Evolutionary conservation across 805 yeast species (phyloP).

Genomic region (Yarrowia sp.): DNA sequence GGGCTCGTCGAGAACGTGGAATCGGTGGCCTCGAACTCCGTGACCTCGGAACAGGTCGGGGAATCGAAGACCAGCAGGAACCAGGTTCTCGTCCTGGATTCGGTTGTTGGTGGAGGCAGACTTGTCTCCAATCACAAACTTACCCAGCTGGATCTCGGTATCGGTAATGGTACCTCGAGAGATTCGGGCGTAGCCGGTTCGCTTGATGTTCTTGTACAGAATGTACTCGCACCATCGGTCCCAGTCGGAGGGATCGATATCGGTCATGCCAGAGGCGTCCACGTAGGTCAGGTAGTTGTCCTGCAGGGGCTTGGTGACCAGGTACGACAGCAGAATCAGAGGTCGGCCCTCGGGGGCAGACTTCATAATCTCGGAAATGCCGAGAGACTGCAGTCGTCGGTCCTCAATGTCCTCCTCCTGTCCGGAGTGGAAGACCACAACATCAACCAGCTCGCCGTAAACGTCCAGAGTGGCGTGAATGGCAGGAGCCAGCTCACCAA

Average conservation of each 20-base stretch:
- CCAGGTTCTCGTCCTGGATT: slow-evolving; percentile 51
- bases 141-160: slow-evolving; percentile 94
- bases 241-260: slow-evolving; percentile 89
- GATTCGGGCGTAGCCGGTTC: slow-evolving; percentile 91
- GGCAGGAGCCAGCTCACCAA: slow-evolving; percentile 97
- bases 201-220: slow-evolving; percentile 76
- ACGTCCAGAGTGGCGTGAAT: slow-evolving; percentile 93
- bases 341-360: slow-evolving; percentile 71
- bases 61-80: slow-evolving; percentile 65
- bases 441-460: slow-evolving; percentile 82
- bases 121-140: slow-evolving; percentile 60
- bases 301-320: slow-evolving; percentile 81
- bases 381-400: slow-evolving; percentile 78
- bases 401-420: slow-evolving; percentile 98
- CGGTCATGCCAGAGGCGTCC: slow-evolving; percentile 79
- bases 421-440: slow-evolving; percentile 96
- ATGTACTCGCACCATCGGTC: slow-evolving; percentile 99
- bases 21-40: slow-evolving; percentile 90
- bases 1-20: slow-evolving; percentile 94
- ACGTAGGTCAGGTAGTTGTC: slow-evolving; percentile 94
- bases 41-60: slow-evolving; percentile 80
- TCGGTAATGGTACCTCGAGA: slow-evolving; percentile 93
- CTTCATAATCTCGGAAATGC: slow-evolving; percentile 72
- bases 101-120: slow-evolving; percentile 56
- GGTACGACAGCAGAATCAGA: slow-evolving; percentile 79